phyloP scores from a whole-genome alignment of 2,329 filamentous ascomycete genomes.

The Hortaea werneckii region DNA sequence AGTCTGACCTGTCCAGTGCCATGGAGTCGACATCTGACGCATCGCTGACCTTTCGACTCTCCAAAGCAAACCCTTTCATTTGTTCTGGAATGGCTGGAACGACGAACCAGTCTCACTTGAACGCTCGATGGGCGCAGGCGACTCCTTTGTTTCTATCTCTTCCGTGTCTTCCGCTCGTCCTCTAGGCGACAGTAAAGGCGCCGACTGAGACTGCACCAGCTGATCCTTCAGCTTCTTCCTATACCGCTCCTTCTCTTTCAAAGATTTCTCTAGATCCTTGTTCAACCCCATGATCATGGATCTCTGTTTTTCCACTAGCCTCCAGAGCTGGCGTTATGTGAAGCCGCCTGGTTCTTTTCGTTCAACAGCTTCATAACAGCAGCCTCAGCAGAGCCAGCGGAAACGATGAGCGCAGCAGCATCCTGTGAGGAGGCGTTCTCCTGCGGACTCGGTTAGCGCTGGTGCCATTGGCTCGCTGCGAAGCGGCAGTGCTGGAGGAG shows the following conservation, averaged over 20 bases:
- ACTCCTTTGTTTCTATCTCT: constrained; percentile 19
- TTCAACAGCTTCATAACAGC: constrained; percentile 80
- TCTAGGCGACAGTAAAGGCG: constrained; percentile 16
- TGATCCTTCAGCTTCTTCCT: constrained; percentile 79
- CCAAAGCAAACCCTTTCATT: constrained; percentile 14
- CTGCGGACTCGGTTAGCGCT: constrained; percentile 39
- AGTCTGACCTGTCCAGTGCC: constrained; percentile 19
- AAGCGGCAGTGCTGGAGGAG: constrained; percentile 25
- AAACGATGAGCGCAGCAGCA: constrained; percentile 66
- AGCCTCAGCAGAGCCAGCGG: constrained; percentile 80
- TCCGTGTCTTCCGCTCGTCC: constrained; percentile 7
- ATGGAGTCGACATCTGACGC: constrained; percentile 12
- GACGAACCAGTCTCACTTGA: neutral
- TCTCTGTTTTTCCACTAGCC: constrained; percentile 89
- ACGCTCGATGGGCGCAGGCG: constrained; percentile 10
- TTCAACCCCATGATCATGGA: constrained; percentile 89
- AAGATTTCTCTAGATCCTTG: constrained; percentile 78
- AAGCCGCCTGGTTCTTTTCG: constrained; percentile 79
- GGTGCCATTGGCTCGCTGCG: constrained; percentile 19
- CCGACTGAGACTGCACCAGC: constrained; percentile 35
- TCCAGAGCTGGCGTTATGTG: constrained; percentile 94
- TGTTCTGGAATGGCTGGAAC: neutral
- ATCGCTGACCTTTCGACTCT: constrained; percentile 21
- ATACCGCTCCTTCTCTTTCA: constrained; percentile 93
- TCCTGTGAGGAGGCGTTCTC: constrained; percentile 58